Evolutionary conservation across 75 land plant species (phyloP), one percentile per base, ranked within the genome.

Genomic region (Cunninghamia lanceolata): DNA sequence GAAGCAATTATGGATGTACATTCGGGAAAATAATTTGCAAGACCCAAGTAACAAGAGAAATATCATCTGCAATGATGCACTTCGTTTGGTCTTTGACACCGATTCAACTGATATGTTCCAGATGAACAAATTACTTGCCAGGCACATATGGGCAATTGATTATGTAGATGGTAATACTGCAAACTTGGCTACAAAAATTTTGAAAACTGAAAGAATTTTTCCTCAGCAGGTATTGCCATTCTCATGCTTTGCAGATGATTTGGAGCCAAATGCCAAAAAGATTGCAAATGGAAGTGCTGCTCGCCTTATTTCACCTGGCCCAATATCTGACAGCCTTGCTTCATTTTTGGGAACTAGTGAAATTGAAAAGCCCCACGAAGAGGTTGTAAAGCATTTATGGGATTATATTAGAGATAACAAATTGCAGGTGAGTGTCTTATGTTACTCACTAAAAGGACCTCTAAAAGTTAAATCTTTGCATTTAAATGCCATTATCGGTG

Each of bases 81-180:
- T 97, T 68, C 93, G 95, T n/a, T 19, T 91, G 45, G 93, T 97
- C 59, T 94, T 97, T 89, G 97, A 95, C 83, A 95, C 95, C 25
- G 94, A 94, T 83, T 93, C 92, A 30, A 97, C 97, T 76, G 99
- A 97, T 89, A 97, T 97, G 97, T 97, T 97, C 90, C 92, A 97
- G 89, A 97, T 97, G 99, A 97, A 97, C 83, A 97, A 97, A 91
- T 90, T 95, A 66, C 90, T 97, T 21, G 89, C 97, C 21, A 97
- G 94, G 83, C 99, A 97, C 83, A 97, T 97, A 28, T 92, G 91
- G 84, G 89, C 99, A 47, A 91, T 95, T 88, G 93, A 90, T 40
- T 88, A 91, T 53, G 38, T 88, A 30, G 56, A 40, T 85, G 50
- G 50, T 78, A 45, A 92, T 94, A 88, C 83, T 87, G 91, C 85